These are phyloP conservation scores for Rhizopus microsporus DNA, from an alignment of 371 early-diverging fungal genomes.

Conservation along the genomic window DNA sequence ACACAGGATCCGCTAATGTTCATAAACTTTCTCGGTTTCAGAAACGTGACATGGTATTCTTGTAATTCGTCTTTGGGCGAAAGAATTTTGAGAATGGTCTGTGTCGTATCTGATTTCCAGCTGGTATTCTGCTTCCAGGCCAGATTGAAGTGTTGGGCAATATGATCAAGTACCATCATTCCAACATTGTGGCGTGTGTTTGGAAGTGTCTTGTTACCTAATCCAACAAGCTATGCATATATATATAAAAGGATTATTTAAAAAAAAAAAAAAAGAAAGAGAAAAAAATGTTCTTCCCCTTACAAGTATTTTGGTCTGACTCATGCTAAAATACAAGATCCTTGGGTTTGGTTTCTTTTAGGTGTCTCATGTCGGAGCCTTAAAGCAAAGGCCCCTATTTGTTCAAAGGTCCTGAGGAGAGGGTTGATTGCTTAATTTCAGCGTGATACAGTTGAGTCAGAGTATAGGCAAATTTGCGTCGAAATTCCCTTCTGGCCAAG, in stretches of 20 bases:
- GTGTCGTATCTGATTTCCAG: conserved; percentile 53
- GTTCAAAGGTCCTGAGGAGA: too few species aligned
- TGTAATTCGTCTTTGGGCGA: conserved; percentile 18
- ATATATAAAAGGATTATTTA: too few species aligned
- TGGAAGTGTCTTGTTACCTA: conserved; percentile 69
- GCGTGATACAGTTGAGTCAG: too few species aligned
- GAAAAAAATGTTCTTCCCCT: not conserved
- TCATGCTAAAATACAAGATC: not conserved
- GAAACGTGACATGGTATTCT: conserved; percentile 49
- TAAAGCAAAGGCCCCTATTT: too few species aligned
- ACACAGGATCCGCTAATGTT: conserved; percentile 74
- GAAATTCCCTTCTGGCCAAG: too few species aligned
- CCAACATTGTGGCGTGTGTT: conserved; percentile 78
- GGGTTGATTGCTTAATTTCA: too few species aligned
- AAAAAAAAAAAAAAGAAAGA: not conserved
- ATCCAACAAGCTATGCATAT: conserved; percentile 64
- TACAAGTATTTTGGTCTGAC: conserved; percentile 15
- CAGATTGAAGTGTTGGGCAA: conserved; percentile 49
- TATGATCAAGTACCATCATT: conserved; percentile 67
- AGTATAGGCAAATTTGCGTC: too few species aligned
- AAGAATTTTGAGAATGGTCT: conserved; percentile 21
- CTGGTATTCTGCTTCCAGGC: conserved; percentile 46
- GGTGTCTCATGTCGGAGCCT: too few species aligned
- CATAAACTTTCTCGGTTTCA: conserved; percentile 72
- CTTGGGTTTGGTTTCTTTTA: too few species aligned